Evolutionary conservation across 73 alveolate species (phyloP).

Genomic region (Blepharisma stoltei): DNA sequence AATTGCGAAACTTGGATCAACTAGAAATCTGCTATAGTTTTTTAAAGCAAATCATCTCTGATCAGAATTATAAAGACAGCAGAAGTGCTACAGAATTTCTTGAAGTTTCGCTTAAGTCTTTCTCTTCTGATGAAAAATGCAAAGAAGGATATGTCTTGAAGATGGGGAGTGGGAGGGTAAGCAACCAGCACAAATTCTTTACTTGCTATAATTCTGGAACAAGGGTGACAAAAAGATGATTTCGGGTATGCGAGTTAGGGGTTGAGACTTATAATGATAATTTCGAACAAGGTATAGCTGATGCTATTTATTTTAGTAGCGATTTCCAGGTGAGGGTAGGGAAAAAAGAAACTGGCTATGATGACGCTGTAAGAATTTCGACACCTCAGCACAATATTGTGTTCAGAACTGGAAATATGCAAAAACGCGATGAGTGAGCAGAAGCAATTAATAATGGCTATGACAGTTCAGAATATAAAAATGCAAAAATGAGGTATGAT

Average conservation of each 20-base stretch:
- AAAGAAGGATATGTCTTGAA: slow-evolving; percentile 36
- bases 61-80: no score
- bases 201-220: slow-evolving; percentile 14
- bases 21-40: no score
- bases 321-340: slow-evolving; percentile 39
- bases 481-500: slow-evolving; percentile 35
- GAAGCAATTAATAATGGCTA: slow-evolving; percentile 30
- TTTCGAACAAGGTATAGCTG: slow-evolving; percentile 25
- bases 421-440: slow-evolving; percentile 32
- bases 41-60: no score
- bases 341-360: slow-evolving; percentile 36
- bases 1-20: no score
- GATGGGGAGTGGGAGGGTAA: slow-evolving; percentile 32
- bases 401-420: slow-evolving; percentile 28
- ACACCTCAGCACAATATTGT: slow-evolving; percentile 34
- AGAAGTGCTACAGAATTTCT: no score
- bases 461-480: slow-evolving; percentile 33
- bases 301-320: slow-evolving; percentile 43
- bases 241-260: slow-evolving; percentile 22
- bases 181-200: slow-evolving; percentile 33
- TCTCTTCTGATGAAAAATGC: slow-evolving; percentile 20
- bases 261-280: slow-evolving; percentile 30
- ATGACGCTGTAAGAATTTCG: slow-evolving; percentile 31
- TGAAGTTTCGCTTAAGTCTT: no score
- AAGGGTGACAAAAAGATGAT: slow-evolving; percentile 34